These are phyloP conservation scores for Lachnellula subtilissima DNA, from an alignment of 2,329 filamentous ascomycete species.

Conservation along the genomic window DNA sequence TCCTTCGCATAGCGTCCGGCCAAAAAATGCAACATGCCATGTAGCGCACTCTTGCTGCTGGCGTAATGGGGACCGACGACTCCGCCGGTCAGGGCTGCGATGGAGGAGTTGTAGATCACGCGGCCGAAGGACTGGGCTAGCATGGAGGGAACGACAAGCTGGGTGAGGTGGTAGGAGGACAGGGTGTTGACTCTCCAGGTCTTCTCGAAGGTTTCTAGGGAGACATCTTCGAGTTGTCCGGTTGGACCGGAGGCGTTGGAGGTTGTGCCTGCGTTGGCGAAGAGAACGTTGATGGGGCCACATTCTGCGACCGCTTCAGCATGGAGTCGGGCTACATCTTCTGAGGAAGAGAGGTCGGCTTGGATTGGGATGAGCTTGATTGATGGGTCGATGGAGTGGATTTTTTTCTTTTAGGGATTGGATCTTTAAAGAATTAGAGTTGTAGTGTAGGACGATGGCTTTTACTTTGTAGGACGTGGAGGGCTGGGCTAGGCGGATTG, in stretches of 20 bases:
- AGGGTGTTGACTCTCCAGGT: constrained; percentile 24
- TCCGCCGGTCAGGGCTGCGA: constrained; percentile 19
- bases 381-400: background rate
- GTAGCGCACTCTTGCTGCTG: constrained; percentile 39
- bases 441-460: constrained; percentile 4
- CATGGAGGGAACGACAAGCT: constrained; percentile 27
- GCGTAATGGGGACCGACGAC: constrained; percentile 24
- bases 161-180: constrained; percentile 20
- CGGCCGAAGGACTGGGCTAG: constrained; percentile 36
- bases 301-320: background rate
- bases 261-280: constrained; percentile 23
- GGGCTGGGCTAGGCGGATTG: constrained; percentile 54
- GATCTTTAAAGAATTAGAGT: constrained; percentile 1
- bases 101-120: constrained; percentile 21
- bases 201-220: constrained; percentile 22
- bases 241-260: constrained; percentile 13
- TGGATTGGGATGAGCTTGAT: constrained; percentile 2
- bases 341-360: constrained; percentile 5
- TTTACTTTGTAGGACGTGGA: constrained; percentile 2
- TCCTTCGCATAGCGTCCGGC: constrained; percentile 38
- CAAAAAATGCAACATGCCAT: constrained; percentile 44
- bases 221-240: constrained; percentile 13
- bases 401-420: background rate
- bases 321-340: constrained; percentile 1
- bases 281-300: constrained; percentile 11